phyloP scores from a whole-genome alignment of 75 land plant species.

The Picea sitchensis region DNA sequence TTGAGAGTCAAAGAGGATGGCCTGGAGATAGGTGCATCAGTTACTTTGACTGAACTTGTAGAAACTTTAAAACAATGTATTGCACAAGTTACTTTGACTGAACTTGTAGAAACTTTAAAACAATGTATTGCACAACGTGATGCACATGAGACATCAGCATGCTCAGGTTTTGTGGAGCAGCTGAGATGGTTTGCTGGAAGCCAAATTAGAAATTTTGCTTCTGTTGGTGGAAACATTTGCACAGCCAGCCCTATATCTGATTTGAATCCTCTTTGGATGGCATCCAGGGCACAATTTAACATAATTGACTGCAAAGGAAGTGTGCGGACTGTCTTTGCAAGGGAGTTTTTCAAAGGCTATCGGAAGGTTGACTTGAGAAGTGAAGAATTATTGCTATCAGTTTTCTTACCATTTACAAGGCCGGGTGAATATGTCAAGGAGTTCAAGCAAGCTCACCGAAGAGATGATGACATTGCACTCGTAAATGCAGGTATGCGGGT shows the following conservation, averaged over 20 bases:
- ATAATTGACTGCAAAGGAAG: conserved; percentile 52
- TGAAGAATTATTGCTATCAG: conserved; percentile 70
- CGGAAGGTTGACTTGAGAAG: conserved; percentile 75
- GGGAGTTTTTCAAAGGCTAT: conserved; percentile 81
- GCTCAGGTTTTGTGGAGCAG: conserved; percentile 75
- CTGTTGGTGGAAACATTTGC: conserved; percentile 96
- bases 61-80: conserved; percentile 36
- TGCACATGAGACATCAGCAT: conserved; percentile 67
- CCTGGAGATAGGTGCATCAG: conserved; percentile 67
- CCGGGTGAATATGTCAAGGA: conserved; percentile 91
- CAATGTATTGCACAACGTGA: conserved; percentile 33
- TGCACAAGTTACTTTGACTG: conserved; percentile 62
- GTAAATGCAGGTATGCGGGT: conserved; percentile 98
- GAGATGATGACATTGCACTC: conserved; percentile 99
- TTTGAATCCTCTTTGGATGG: conserved; percentile 98
- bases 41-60: conserved; percentile 63
- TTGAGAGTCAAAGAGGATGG: conserved; percentile 55
- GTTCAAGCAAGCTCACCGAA: conserved; percentile 97
- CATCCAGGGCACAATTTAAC: conserved; percentile 71
- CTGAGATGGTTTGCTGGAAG: conserved; percentile 95
- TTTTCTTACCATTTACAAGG: conserved; percentile 86
- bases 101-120: conserved; percentile 45
- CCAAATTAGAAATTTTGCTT: conserved; percentile 91
- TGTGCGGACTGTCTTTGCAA: conserved; percentile 52
- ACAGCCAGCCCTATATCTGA: conserved; percentile 99